Conservation (phyloP, 306 rosid species). For the Pyrus communis region DNA sequence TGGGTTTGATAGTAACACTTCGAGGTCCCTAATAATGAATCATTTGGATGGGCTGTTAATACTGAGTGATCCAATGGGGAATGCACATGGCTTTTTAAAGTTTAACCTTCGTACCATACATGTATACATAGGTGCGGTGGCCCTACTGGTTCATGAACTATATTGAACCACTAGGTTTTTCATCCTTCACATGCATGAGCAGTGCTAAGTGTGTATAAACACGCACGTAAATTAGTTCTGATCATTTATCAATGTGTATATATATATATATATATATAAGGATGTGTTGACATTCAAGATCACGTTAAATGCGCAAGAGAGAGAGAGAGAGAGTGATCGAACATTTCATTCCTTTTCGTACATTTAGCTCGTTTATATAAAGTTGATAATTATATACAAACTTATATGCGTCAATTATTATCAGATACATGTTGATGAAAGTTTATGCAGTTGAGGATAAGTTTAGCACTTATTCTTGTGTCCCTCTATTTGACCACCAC, state of each 20-base stretch:
- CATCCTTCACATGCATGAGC: too few relatives aligned
- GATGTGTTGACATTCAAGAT: too few relatives aligned
- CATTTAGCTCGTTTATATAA: not conserved
- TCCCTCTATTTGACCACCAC: constrained; percentile 32
- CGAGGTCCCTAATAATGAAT: constrained; percentile 17
- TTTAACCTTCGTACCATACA: not conserved
- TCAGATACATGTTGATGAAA: not conserved
- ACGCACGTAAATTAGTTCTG: too few relatives aligned
- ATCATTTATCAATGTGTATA: too few relatives aligned
- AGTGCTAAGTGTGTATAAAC: not conserved
- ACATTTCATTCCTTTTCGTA: not conserved
- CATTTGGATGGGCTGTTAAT: constrained; percentile 16
- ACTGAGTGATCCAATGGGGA: constrained; percentile 25
- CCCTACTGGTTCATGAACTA: not conserved
- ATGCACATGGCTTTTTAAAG: constrained; percentile 16
- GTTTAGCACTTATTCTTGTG: constrained; percentile 10
- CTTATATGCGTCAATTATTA: not conserved
- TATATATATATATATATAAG: too few relatives aligned
- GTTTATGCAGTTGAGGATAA: not conserved
- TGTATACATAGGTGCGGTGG: not conserved
- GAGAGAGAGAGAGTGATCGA: too few relatives aligned
- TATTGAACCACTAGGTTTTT: not conserved
- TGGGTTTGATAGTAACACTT: constrained; percentile 14
- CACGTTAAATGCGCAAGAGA: too few relatives aligned
- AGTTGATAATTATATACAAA: not conserved